phyloP scores from a whole-genome alignment of 2,329 filamentous ascomycete genomes.

The Neonectria punicea region DNA sequence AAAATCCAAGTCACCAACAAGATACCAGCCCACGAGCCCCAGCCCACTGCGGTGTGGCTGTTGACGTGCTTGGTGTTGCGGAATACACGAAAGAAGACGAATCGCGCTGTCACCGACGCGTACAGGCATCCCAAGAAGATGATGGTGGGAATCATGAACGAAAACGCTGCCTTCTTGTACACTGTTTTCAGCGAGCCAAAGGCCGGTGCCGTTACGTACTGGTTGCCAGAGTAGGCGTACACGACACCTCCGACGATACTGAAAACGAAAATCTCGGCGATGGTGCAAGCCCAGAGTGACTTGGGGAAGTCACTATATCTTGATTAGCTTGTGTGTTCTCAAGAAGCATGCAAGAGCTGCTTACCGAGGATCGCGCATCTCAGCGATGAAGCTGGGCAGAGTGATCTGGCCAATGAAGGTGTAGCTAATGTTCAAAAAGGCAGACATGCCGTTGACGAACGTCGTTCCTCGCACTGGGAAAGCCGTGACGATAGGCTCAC shows the following conservation, averaged over 20 bases:
- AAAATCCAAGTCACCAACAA: slow-evolving; percentile 78
- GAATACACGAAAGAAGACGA: slow-evolving; percentile 92
- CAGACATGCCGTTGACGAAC: slow-evolving; percentile 84
- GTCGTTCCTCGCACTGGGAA: slow-evolving; percentile 77
- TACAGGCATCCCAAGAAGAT: slow-evolving; percentile 94
- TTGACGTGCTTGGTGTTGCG: slow-evolving; percentile 81
- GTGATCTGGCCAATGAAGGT: slow-evolving; percentile 98
- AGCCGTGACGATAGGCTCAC: slow-evolving; percentile 74
- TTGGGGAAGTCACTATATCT: slow-evolving; percentile 84
- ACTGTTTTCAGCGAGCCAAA: slow-evolving; percentile 84
- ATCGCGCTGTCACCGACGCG: slow-evolving; percentile 87
- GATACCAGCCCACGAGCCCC: slow-evolving; percentile 81
- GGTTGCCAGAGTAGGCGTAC: slow-evolving; percentile 88
- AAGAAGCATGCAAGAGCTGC: not conserved
- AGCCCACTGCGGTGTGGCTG: slow-evolving; percentile 83
- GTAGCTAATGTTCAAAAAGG: slow-evolving; percentile 95
- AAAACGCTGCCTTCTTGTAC: slow-evolving; percentile 90
- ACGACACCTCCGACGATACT: slow-evolving; percentile 82
- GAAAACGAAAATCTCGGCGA: slow-evolving; percentile 88
- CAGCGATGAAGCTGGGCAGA: slow-evolving; percentile 91
- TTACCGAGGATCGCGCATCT: slow-evolving; percentile 77
- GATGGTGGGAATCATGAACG: slow-evolving; percentile 94
- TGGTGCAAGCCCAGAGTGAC: slow-evolving; percentile 89
- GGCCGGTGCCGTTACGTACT: slow-evolving; percentile 88
- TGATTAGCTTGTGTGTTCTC: slow-evolving; percentile 11